Conservation (phyloP, 495 filamentous ascomycete species). For the Tuber borchii region DNA sequence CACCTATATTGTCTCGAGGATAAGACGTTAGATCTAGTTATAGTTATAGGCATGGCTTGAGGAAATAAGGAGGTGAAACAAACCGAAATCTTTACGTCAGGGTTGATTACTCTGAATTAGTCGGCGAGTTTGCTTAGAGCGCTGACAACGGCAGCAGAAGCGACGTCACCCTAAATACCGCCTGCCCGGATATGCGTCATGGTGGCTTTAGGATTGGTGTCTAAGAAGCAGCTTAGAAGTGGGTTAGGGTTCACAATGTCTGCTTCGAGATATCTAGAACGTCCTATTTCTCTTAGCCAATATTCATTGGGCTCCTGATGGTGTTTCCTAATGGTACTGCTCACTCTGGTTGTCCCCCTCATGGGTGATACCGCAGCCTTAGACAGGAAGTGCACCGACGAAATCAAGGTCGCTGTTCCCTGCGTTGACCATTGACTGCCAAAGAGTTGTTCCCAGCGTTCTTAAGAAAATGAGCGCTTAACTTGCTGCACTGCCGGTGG, state of each 20-base stretch:
- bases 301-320: conserved; percentile 20
- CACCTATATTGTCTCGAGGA: conserved; percentile 36
- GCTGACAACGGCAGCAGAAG: conserved; percentile 41
- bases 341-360: conserved; percentile 46
- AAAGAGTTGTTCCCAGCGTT: conserved; percentile 47
- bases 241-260: conserved; percentile 6
- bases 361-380: conserved; percentile 46
- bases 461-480: conserved; percentile 19
- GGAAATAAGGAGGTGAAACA: conserved; percentile 12
- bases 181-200: conserved; percentile 51
- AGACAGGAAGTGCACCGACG: conserved; percentile 40
- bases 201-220: conserved; percentile 45
- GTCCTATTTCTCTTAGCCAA: conserved; percentile 8
- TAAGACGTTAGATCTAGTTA: background rate
- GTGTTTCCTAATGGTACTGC: no score
- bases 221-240: conserved; percentile 45
- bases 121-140: conserved; percentile 44
- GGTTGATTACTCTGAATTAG: conserved; percentile 47
- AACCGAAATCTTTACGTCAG: conserved; percentile 46
- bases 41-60: no score
- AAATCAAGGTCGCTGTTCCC: no score
- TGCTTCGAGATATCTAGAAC: conserved; percentile 43
- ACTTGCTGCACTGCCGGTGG: conserved; percentile 44
- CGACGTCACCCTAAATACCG: conserved; percentile 46
- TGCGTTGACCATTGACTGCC: conserved; percentile 25